Conservation (phyloP, 2,329 filamentous ascomycete species). For the Pestalotiopsis sp. region DNA sequence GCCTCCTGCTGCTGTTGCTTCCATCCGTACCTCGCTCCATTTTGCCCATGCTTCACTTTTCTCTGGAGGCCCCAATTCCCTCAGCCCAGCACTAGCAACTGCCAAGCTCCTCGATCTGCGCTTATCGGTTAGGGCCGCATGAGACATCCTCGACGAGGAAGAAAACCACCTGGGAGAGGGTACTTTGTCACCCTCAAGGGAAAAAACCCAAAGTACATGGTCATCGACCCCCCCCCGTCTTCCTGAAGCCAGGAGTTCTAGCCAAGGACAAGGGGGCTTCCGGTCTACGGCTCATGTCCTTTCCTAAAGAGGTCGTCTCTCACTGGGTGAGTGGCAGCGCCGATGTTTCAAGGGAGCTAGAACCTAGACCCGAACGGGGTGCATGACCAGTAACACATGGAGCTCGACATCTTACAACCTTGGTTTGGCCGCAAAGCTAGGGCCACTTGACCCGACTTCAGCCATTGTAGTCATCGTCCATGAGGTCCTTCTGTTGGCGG, state of each 20-base stretch:
- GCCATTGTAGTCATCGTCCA: not conserved
- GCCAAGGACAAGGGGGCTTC: constrained; percentile 2
- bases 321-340: constrained; percentile 8
- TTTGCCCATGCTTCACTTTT: not conserved
- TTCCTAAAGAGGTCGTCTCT: not conserved
- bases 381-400: constrained; percentile 7
- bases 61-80: not conserved
- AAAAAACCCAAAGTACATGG: not conserved
- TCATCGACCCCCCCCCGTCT: not conserved
- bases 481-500: not conserved
- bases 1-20: not conserved
- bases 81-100: not conserved
- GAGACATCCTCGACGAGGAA: not conserved
- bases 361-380: not conserved
- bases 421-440: not conserved
- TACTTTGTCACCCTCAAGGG: not conserved
- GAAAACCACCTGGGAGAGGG: not conserved
- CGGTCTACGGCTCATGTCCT: constrained; percentile 1
- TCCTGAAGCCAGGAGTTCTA: constrained; percentile 7
- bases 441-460: not conserved
- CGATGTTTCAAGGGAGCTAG: constrained; percentile 12
- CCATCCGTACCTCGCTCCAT: not conserved
- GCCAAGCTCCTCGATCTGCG: constrained; percentile 6
- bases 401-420: constrained; percentile 1
- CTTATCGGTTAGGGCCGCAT: constrained; percentile 8